Evolutionary conservation across 2,329 filamentous ascomycete genomes (phyloP), one percentile per base, ranked within the genome.

Genomic region (Cladosporium sp.): DNA sequence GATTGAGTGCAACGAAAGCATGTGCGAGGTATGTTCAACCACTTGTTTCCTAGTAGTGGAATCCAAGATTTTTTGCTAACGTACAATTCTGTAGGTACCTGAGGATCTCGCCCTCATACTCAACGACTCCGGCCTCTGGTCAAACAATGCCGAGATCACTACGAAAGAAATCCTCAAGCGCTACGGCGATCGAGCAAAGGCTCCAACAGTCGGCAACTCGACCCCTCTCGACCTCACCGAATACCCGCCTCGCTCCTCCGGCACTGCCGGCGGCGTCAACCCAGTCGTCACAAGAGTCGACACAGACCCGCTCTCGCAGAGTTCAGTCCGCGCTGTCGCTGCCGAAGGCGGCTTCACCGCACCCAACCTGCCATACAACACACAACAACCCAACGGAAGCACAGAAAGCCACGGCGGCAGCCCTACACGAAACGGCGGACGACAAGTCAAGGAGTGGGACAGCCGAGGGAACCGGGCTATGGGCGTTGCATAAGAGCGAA

Each of bases 101-200:
- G 92, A 96, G 76, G 93, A 98, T 75, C 86, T 99, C 30, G 88
- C 93, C 74, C 90, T 91, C 63, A 89, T 97, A 62, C 84, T 98
- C 30, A 92, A 90, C 75, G 94, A 99, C 77, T 89, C 89, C 4
- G 86, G 86, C 26, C 86, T 97, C 61, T 94, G 96, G 79, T 92
- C 89, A 76, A 90, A 88, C 74, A 89, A 86, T 69, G 89, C 90
- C 55, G 94, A 99, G 67, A 89, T 97, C 68, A 97, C 94, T 1
- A 96, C 93, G 6, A 99, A 99, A 78, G 95, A 99, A 74, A 98
- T 99, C 64, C 85, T 99, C 61, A 96, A 94, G 77, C 88, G 92
- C 65, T 97, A 96, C 79, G 93, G 93, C 59, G 92, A 96, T 74
- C 90, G 95, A 68, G 88, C 80, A 80, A 91, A 82, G 86, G 80